phyloP scores from a whole-genome alignment of 768 basidiomycete species.

The Cystofilobasidium ferigula region DNA sequence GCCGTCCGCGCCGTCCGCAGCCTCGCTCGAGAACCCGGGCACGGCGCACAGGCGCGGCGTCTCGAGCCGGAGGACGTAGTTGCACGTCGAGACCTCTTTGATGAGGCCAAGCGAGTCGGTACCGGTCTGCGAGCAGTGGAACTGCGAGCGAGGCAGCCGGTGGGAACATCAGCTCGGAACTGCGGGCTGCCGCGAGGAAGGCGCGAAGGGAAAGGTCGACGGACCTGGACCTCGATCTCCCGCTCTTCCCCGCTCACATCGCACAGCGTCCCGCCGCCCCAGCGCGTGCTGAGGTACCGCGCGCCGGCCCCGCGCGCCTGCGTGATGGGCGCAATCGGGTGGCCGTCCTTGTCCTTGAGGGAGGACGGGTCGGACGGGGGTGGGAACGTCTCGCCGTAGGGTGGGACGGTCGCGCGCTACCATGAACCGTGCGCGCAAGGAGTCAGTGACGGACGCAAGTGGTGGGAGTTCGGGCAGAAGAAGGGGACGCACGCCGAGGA shows the following conservation, averaged over 20 bases:
- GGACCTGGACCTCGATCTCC: conserved; percentile 88
- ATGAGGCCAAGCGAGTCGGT: conserved; percentile 80
- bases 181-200: too few relatives aligned
- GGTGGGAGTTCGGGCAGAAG: conserved; percentile 37
- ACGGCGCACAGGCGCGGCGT: conserved; percentile 88
- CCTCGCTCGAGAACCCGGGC: conserved; percentile 73
- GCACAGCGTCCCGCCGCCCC: conserved; percentile 82
- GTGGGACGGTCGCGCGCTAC: conserved; percentile 34
- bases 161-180: conserved; percentile 5
- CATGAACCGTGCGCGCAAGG: not conserved
- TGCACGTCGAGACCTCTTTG: conserved; percentile 80
- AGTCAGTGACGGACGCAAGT: conserved; percentile 47
- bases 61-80: conserved; percentile 85
- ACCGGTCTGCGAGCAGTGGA: conserved; percentile 92
- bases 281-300: conserved; percentile 81
- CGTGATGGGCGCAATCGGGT: conserved; percentile 33
- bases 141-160: conserved; percentile 44
- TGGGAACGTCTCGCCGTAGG: conserved; percentile 48
- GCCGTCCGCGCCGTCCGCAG: conserved; percentile 57
- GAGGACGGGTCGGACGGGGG: conserved; percentile 12
- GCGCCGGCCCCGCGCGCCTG: conserved; percentile 66
- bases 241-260: conserved; percentile 80
- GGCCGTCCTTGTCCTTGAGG: conserved; percentile 45
- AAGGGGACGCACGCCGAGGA: conserved; percentile 30
- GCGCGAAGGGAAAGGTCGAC: conserved; percentile 27